Percentiles rank a stretch among this genome's conserved stretches.
Evolutionary conservation across 169 alveolate genomes (phyloP).

Genomic region (Eimeria falciformis): DNA sequence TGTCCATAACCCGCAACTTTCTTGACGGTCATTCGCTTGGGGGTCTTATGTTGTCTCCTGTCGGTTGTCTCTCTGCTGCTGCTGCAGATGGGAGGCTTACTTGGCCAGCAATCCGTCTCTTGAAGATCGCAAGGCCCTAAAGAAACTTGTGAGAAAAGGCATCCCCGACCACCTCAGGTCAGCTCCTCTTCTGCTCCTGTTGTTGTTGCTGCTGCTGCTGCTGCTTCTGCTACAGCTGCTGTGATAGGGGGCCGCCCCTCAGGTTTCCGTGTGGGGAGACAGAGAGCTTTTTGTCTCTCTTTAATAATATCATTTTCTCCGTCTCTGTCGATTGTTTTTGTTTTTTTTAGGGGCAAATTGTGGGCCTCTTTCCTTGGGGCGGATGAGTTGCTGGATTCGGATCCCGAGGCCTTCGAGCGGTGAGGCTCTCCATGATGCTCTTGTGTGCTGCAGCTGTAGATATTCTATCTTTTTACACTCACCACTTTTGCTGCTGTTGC

Average conservation of each 20-base stretch:
- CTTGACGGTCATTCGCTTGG: too few species aligned
- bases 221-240: too few species aligned
- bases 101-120: slow-evolving; percentile 37
- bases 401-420: slow-evolving; percentile 53
- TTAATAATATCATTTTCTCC: background rate
- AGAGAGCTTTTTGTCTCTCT: background rate
- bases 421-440: background rate
- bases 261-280: background rate
- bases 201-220: too few species aligned
- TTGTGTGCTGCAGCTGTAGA: background rate
- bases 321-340: background rate
- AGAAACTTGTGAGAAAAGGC: slow-evolving; percentile 65
- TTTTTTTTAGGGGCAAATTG: slow-evolving; percentile 7
- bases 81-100: slow-evolving; percentile 69
- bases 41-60: background rate
- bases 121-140: slow-evolving; percentile 19
- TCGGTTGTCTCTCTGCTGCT: background rate
- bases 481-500: background rate
- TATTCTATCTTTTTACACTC: background rate
- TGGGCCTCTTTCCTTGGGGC: slow-evolving; percentile 42
- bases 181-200: too few species aligned
- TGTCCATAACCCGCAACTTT: too few species aligned
- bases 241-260: too few species aligned
- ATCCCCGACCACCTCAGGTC: slow-evolving; percentile 74
- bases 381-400: slow-evolving; percentile 1